Evolutionary conservation across 2,329 filamentous ascomycete species (phyloP).

Genomic region (Aspergillus neoniger): DNA sequence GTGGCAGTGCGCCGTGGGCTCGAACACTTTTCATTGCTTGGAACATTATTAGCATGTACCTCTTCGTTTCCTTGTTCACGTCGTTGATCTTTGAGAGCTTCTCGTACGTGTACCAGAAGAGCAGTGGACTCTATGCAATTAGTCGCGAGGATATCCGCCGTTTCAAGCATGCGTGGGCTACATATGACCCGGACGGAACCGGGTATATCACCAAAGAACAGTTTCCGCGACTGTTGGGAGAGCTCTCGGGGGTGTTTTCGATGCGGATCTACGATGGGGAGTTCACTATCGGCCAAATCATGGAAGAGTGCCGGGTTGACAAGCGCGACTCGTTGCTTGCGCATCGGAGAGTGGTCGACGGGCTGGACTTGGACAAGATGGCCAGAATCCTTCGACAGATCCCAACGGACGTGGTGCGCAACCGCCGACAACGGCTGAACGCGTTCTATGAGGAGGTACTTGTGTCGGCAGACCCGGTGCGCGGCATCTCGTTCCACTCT

Average conservation of each 20-base stretch:
- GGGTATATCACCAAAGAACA: conserved; percentile 88
- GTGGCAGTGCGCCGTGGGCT: conserved; percentile 87
- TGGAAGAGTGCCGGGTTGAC: conserved; percentile 76
- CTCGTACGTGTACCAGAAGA: conserved; percentile 97
- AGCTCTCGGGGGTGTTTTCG: conserved; percentile 92
- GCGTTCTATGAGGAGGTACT: conserved; percentile 97
- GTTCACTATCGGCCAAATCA: conserved; percentile 79
- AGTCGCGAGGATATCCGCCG: conserved; percentile 91
- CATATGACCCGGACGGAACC: conserved; percentile 85
- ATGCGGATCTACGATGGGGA: conserved; percentile 95
- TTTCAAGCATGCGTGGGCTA: conserved; percentile 98
- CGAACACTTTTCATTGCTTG: conserved; percentile 87
- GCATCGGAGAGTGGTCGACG: conserved; percentile 47
- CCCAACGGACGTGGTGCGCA: conserved; percentile 72
- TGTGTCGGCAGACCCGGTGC: conserved; percentile 85
- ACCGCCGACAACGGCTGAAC: conserved; percentile 77
- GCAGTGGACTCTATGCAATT: conserved; percentile 85
- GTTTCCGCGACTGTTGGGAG: conserved; percentile 82
- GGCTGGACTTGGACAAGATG: conserved; percentile 73
- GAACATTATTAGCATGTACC: conserved; percentile 99
- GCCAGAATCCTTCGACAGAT: conserved; percentile 72
- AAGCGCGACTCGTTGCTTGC: conserved; percentile 48
- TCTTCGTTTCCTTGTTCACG: conserved; percentile 97
- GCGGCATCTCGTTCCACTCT: conserved; percentile 86
- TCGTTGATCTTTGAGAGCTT: conserved; percentile 99